These are phyloP conservation scores for Chalara sp. DNA, from an alignment of 2,329 filamentous ascomycete species.

Conservation along the genomic window DNA sequence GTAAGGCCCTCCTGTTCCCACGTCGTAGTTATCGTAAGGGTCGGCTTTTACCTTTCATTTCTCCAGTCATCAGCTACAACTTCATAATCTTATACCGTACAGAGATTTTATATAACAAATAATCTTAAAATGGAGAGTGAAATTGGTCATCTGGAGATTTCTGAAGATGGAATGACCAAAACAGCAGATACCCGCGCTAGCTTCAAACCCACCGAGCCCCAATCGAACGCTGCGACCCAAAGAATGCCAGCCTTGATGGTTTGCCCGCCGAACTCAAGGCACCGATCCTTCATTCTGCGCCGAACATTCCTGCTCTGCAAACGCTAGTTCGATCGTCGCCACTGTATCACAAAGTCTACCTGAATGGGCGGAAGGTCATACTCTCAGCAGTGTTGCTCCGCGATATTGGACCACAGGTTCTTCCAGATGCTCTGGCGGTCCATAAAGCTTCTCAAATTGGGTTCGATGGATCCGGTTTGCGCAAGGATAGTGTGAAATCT, in stretches of 20 bases:
- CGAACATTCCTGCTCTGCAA: slow-evolving; percentile 1
- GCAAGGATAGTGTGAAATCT: slow-evolving; percentile 2
- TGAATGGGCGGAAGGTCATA: too few relatives aligned
- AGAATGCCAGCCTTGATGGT: slow-evolving; percentile 4
- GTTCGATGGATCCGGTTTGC: not conserved
- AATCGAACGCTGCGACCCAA: not conserved
- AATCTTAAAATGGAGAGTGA: slow-evolving; percentile 1
- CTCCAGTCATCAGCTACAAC: too few relatives aligned
- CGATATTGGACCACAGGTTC: too few relatives aligned
- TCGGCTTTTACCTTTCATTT: too few relatives aligned
- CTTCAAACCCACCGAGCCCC: not conserved
- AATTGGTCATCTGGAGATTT: slow-evolving; percentile 1
- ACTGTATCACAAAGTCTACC: too few relatives aligned
- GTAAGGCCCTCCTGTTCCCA: too few relatives aligned
- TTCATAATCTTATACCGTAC: too few relatives aligned
- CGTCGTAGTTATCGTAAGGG: too few relatives aligned
- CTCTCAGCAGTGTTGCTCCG: too few relatives aligned
- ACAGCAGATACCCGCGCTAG: not conserved
- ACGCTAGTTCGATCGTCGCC: slow-evolving; percentile 5
- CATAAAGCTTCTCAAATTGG: too few relatives aligned
- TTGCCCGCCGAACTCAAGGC: slow-evolving; percentile 4
- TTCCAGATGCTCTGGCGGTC: too few relatives aligned
- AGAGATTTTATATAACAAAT: too few relatives aligned
- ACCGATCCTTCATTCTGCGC: slow-evolving; percentile 1
- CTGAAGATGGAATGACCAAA: not conserved